Base-by-base conservation (phyloP, 495 filamentous ascomycete species). In the Tuber borchii region DNA sequence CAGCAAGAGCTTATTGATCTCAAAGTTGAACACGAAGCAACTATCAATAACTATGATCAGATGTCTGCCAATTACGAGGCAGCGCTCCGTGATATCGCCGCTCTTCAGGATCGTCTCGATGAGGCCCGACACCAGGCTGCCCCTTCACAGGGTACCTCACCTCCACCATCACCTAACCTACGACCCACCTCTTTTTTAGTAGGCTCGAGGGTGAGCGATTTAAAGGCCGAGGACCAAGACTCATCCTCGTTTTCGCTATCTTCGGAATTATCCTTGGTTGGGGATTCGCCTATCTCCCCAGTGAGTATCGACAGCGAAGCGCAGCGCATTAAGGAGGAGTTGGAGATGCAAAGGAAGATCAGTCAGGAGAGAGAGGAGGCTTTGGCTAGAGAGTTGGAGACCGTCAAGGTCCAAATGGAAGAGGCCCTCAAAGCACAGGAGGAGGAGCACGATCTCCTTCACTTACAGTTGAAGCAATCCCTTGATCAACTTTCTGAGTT, bases 181-280 rank as follows among this genome's bases (percentile, higher is more conserved):
- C 87, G 93, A 72, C 93, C 94, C 20, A 87, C 89, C 72, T 96
- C 94, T 91, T 97, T 97, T 94, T 92, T 97, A 93, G 93, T 89
- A 78, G 91, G 93, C 83, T 87, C 87, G 84, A 90, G 90, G 87
- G 89, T 91, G 86, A 90, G 88, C 86, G 91, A 90, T 80, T 87
- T 88, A 83, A 94, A 90, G 84, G 90, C 87, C 85, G 92, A 92
- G 86, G 90, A 87, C 85, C 93, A 92, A 86, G 90, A 88, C 82
- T 92, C 92, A 87, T 94, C 91, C 86, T 93, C 93, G 89, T 94
- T 91, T 84, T 97, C 94, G 85, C 93, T 97, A 83, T 97, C 93
- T 77, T 94, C 93, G 89, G 94, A 97, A 85, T 90, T 97, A 84
- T 97, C 93, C 86, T 97, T 91, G 86, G 93, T 87, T 89, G 92